These are phyloP conservation scores for Cladosporium velox DNA, from an alignment of 2,329 filamentous ascomycete genomes.

Conservation along the genomic window DNA sequence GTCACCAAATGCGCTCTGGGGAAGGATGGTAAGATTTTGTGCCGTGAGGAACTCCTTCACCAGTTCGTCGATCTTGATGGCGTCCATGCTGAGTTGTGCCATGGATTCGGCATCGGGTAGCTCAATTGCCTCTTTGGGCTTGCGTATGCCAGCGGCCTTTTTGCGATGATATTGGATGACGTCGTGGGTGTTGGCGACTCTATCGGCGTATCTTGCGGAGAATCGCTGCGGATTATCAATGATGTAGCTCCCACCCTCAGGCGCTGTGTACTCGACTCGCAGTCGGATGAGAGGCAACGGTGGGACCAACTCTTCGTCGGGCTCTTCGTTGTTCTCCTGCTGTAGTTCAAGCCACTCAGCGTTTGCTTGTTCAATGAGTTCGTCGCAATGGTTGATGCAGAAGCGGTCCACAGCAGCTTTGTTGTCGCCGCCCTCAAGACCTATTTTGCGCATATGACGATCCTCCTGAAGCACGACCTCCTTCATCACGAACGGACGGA, in stretches of 20 bases:
- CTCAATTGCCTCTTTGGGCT: constrained; percentile 54
- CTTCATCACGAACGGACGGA: constrained; percentile 84
- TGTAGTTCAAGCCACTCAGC: constrained; percentile 77
- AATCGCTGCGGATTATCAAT: constrained; percentile 95
- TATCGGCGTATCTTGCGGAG: constrained; percentile 86
- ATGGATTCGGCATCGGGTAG: constrained; percentile 66
- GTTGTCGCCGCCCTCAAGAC: constrained; percentile 75
- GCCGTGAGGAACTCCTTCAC: constrained; percentile 84
- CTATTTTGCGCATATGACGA: constrained; percentile 72
- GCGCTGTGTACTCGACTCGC: constrained; percentile 85
- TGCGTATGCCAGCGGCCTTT: constrained; percentile 62
- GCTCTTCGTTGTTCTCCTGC: constrained; percentile 56
- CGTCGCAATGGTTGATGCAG: constrained; percentile 76
- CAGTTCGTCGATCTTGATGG: constrained; percentile 82
- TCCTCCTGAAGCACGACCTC: constrained; percentile 79
- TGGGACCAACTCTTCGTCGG: constrained; percentile 58
- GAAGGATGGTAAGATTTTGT: constrained; percentile 88
- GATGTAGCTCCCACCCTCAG: constrained; percentile 82
- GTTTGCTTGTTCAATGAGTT: constrained; percentile 84
- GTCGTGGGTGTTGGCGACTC: constrained; percentile 90
- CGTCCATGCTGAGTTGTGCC: constrained; percentile 62
- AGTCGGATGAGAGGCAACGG: constrained; percentile 85
- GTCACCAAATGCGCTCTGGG: constrained; percentile 88
- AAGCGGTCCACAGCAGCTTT: constrained; percentile 75
- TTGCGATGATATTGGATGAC: constrained; percentile 92